These are phyloP conservation scores for Neopestalotiopsis sp. DNA, from an alignment of 2,329 filamentous ascomycete species.

Conservation along the genomic window DNA sequence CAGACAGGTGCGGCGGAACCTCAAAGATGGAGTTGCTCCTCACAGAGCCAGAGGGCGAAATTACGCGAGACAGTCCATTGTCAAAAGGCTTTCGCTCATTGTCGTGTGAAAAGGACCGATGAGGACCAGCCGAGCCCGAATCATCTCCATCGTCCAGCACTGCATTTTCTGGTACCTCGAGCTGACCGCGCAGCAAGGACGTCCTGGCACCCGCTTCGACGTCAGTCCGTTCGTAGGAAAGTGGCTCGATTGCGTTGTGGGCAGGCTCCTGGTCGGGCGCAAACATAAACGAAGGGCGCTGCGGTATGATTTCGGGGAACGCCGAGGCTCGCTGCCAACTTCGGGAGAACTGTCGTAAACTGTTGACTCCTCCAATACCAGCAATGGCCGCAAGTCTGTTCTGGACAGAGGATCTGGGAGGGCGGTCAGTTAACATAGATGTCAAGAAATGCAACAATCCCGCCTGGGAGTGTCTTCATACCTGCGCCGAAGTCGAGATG, in stretches of 20 bases:
- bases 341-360: conserved; percentile 89
- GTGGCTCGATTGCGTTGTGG: conserved; percentile 37
- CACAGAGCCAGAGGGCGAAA: conserved; percentile 37
- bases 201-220: conserved; percentile 44
- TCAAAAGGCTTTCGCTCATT: conserved; percentile 54
- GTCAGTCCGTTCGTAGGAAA: conserved; percentile 48
- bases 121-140: conserved; percentile 27
- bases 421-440: conserved; percentile 20
- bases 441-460: conserved; percentile 13
- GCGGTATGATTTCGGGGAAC: conserved; percentile 87
- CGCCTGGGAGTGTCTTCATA: conserved; percentile 28
- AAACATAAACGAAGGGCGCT: conserved; percentile 75
- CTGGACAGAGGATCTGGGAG: conserved; percentile 62
- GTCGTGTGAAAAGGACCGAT: conserved; percentile 22
- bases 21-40: conserved; percentile 60
- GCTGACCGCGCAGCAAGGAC: conserved; percentile 59
- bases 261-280: conserved; percentile 59
- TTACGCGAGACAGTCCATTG: conserved; percentile 43
- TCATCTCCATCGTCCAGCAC: conserved; percentile 34
- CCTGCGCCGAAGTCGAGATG: conserved; percentile 42
- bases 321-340: conserved; percentile 91
- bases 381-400: conserved; percentile 62
- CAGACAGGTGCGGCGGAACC: conserved; percentile 65
- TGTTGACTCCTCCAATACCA: conserved; percentile 89
- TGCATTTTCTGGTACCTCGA: conserved; percentile 45